A percentile compares a stretch with the other conserved stretches of the same genome.
These are phyloP conservation scores for Cymbidium sinense DNA, from an alignment of 106 monocot genomes.

Conservation along the genomic window DNA sequence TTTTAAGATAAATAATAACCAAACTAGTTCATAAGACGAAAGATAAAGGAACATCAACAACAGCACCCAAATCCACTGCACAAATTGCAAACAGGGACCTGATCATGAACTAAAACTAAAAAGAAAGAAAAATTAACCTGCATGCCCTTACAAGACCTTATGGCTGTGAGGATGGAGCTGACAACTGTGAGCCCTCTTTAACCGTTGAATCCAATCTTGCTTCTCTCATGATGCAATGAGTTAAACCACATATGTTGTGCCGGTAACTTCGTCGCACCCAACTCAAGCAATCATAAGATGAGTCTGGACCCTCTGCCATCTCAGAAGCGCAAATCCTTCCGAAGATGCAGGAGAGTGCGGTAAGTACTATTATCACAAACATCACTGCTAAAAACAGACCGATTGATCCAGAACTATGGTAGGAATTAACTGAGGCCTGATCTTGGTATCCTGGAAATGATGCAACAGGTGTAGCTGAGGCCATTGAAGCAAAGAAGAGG, in stretches of 20 bases:
- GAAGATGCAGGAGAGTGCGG: conserved; percentile 21
- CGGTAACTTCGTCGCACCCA: neutral
- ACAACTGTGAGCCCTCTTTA: neutral
- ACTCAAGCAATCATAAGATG: conserved; percentile 7
- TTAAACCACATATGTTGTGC: neutral
- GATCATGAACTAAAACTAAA: neutral
- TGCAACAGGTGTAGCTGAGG: neutral
- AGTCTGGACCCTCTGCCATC: neutral
- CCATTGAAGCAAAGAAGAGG: conserved; percentile 3
- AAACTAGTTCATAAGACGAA: no score
- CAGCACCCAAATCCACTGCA: no score
- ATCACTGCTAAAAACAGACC: conserved; percentile 34
- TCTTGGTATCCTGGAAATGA: neutral
- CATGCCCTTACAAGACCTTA: neutral
- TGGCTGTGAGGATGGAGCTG: conserved; percentile 1
- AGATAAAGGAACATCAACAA: no score
- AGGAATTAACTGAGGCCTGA: no score
- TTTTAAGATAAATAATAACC: no score
- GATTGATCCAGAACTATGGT: conserved; percentile 13
- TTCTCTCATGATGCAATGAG: neutral
- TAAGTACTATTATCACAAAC: conserved; percentile 24
- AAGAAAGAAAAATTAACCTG: neutral
- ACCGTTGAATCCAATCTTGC: neutral
- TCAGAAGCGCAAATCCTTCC: neutral
- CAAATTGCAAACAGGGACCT: neutral